Evolutionary conservation across 2,329 filamentous ascomycete species (phyloP), one percentile per base, ranked within the genome.

Genomic region (Nakataea oryzae): DNA sequence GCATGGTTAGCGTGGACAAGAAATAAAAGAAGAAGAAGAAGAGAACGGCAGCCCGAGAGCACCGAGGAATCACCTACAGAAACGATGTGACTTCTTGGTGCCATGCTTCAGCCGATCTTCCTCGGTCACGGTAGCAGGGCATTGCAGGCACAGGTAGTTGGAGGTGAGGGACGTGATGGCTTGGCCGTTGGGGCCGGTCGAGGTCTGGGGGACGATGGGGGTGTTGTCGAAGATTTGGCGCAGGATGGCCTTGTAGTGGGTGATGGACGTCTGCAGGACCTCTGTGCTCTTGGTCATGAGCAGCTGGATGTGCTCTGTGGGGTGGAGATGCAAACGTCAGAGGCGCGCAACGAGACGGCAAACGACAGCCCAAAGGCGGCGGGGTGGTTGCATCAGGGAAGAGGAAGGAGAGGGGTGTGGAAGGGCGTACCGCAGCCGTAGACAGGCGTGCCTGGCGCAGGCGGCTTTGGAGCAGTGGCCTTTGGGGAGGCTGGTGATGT

Each of bases 81-180:
- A 91, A 60, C 85, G 81, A 73, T 93, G 90, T 60, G 79, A 78
- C 70, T 89, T 91, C 62, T 86, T 84, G 21, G 79, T 81, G 14
- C 86, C 86, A 73, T 93, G 90, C 69, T 83, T 83, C 59, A 82
- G 74, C 60, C 86, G 80, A 65, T 89, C 86, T 60, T 88, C 83
- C 65, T 86, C 83, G 14, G 82, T 83, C 63, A 88, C 82, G 27
- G 89, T 89, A 60, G 79, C 81, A 13, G 87, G 85, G 69, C 90
- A 93, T 73, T 91, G 88, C 59, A 91, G 74, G 68, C 88, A 91
- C 29, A 91, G 80, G 70, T 87, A 90, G 68, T 88, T 89, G 58
- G 86, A 82, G 17, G 86, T 87, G 63, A 89, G 73, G 7, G 82
- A 84, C 12, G 85, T 87, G 65, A 85, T 74, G 58, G 83, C 76